These are phyloP conservation scores for Colletotrichum acutatum DNA, from an alignment of 2,329 filamentous ascomycete genomes.

Conservation along the genomic window DNA sequence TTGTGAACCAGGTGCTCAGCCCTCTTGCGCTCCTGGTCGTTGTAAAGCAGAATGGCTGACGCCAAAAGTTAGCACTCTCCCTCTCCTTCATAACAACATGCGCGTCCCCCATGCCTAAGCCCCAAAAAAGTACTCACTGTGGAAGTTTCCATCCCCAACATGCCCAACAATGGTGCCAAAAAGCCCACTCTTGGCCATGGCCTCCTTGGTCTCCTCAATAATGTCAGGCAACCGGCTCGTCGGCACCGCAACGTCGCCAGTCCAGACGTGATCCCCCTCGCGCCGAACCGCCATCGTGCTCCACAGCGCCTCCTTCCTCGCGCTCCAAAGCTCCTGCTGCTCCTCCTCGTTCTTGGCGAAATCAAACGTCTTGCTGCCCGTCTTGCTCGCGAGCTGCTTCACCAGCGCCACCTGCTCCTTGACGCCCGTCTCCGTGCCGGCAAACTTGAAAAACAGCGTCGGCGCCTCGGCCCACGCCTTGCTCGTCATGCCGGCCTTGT, in stretches of 20 bases:
- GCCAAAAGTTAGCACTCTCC: conserved; percentile 32
- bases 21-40: conserved; percentile 72
- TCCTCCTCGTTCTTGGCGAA: conserved; percentile 79
- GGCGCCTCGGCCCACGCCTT: conserved; percentile 77
- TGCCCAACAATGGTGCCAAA: conserved; percentile 72
- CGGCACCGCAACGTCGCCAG: conserved; percentile 86
- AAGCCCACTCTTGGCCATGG: conserved; percentile 55
- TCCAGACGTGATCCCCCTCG: conserved; percentile 81
- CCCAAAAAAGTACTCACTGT: conserved; percentile 54
- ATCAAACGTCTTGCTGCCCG: conserved; percentile 77
- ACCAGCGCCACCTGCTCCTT: conserved; percentile 83
- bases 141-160: conserved; percentile 84
- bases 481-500: conserved; percentile 72
- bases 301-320: conserved; percentile 87
- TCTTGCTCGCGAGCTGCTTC: conserved; percentile 67
- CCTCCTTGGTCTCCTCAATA: conserved; percentile 76
- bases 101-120: background rate
- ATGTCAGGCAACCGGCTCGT: conserved; percentile 78
- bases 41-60: conserved; percentile 67
- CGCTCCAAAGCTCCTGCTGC: conserved; percentile 83
- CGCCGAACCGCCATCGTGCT: conserved; percentile 76
- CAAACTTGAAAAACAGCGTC: conserved; percentile 88
- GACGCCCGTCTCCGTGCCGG: conserved; percentile 75
- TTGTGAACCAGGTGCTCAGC: conserved; percentile 80
- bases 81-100: background rate